Evolutionary conservation across 192 early-diverging fungal species (phyloP), one percentile per base, ranked within the genome.

Genomic region (Entophlyctis luteolus): DNA sequence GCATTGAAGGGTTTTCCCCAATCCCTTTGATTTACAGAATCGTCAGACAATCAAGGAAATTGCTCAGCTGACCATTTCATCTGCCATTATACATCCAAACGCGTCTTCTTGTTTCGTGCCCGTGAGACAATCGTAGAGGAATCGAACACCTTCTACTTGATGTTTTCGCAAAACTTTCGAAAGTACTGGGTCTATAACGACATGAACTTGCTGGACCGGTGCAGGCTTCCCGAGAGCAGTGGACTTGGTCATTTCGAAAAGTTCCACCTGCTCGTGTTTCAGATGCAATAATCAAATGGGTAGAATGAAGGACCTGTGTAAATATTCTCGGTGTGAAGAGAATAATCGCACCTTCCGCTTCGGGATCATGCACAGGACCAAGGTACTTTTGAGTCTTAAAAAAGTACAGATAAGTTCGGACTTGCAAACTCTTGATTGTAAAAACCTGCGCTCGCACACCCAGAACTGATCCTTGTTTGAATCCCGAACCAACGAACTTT

Each of bases 11-110:
- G 80, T 81, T 56, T 81, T 84, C 16, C 84, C 82, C n/a, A 83
- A 63, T 18, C 84, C 84, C 80, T 79, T 34, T 23, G 27, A n/a
- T 54, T 16, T 22, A 20, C 36, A 32, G 22, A 36, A 18, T 37
- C 6, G 4, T 8, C 28, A 31, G 8, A 53, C 4, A 29, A 12
- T 10, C 18, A 62, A 22, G 47, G 5, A 49, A 62, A 22, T 10
- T 23, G 22, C 18, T 10, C 59, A 48, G n/a, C 48, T 23, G 55
- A 84, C 79, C 81, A 98, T 96, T 68, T 99, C 98, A 76, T 99
- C 98, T 1, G 98, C 98, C 94, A 98, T 98, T 54, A 99, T 99
- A 62, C 93, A 96, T 65, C 95, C 98, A 71, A 82, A 91, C 0
- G 90, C 89, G 69, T 88, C 80, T 25, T 84, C 76, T 32, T 84